Base-by-base conservation (phyloP, 768 basidiomycete genomes). In the Ramaria sp. region DNA sequence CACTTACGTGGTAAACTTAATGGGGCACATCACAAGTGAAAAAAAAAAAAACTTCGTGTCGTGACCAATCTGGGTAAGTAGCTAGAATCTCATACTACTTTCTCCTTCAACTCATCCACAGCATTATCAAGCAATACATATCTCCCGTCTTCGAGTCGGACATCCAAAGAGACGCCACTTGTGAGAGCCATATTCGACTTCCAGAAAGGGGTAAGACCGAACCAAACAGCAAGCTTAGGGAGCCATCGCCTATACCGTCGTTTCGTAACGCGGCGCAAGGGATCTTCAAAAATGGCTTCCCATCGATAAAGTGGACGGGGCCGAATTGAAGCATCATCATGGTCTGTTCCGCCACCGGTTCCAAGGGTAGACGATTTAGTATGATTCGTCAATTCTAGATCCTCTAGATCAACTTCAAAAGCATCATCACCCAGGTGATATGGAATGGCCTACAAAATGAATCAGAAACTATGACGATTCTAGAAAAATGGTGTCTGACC, bases 331-430 rank as follows among this genome's bases (percentile, higher is more conserved):
- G 71, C 66, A 57, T 80, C 78, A 61, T 88, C 79, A 58, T 85
- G 77, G 61, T 86, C 82, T 0, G 86, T 88, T 5, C 82, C 83
- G n/a, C 72, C 78, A 1, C 82, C 82, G 1, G 82, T 84, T 3
- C 79, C 84, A 20, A 82, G 64, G 3, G 77, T 78, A 2, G 83
- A 82, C 1, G 76, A 65, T 37, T 68, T 71, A 15, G 60, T 70
- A 50, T 71, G 74, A 2, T 77, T 76, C 51, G 78, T 70, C 13
- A 74, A 54, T 59, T 83, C 82, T 37, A 87, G 66, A 28, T 81
- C 77, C 52, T 80, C 75, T 78, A 87, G 82, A 59, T 83, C 78
- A 27, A 81, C 66, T 62, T 80, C 65, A 5, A 64, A 73, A 4
- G 69, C 67, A 25, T 63, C 62, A 51, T 70, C 67, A 4, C 83